phyloP scores from a whole-genome alignment of 345 rosid species.

The Brassica napus region DNA sequence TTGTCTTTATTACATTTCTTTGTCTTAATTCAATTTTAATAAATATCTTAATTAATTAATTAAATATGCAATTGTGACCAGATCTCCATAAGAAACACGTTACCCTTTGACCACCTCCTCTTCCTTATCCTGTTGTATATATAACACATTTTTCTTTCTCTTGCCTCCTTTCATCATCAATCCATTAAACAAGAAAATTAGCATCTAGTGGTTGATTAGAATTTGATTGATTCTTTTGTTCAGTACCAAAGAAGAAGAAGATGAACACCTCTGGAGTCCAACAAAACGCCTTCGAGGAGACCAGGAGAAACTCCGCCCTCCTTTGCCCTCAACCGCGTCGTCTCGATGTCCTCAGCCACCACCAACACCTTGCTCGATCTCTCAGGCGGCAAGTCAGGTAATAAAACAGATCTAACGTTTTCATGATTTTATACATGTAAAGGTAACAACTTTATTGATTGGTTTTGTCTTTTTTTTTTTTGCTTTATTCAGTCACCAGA shows the following conservation, averaged over 20 bases:
- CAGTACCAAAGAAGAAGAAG: constrained; percentile 11
- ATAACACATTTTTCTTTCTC: not conserved
- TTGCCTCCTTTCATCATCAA: not conserved
- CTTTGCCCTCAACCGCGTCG: constrained; percentile 85
- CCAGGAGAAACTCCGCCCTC: constrained; percentile 28
- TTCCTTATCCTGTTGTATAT: constrained; percentile 18
- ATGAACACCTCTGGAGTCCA: constrained; percentile 74
- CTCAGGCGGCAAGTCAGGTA: constrained; percentile 63
- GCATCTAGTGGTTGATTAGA: not conserved
- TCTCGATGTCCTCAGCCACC: constrained; percentile 37
- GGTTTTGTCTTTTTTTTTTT: not conserved
- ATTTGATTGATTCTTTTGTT: not conserved
- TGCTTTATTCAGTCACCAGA: constrained; percentile 57
- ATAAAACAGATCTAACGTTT: constrained; percentile 7
- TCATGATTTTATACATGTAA: not conserved
- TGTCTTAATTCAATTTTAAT: not conserved
- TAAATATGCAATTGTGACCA: constrained; percentile 3
- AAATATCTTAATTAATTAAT: not conserved
- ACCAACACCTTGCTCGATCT: constrained; percentile 53
- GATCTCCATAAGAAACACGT: constrained; percentile 44
- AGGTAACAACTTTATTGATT: not conserved
- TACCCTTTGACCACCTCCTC: constrained; percentile 43
- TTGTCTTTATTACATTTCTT: not conserved
- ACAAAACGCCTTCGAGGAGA: constrained; percentile 31
- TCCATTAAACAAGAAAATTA: not conserved